Percentiles rank a stretch among this genome's conserved stretches.
phyloP scores from a whole-genome alignment of 2,329 filamentous ascomycete species.

The Cercospora janseana region DNA sequence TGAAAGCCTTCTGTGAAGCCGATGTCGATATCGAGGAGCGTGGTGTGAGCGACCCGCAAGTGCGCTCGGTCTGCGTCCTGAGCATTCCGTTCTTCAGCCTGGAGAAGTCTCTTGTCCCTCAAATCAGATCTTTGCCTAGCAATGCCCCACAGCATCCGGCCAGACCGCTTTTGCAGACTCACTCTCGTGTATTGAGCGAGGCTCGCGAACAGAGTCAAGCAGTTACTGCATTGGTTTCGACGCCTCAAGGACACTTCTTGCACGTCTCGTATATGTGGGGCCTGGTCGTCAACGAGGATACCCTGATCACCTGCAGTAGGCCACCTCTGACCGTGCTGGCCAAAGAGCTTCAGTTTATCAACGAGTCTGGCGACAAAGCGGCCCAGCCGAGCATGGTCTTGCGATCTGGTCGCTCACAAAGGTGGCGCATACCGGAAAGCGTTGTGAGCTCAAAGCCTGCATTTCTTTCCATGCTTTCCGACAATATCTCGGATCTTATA shows the following conservation, averaged over 20 bases:
- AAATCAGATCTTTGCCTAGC: slow-evolving; percentile 1
- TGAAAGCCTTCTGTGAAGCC: slow-evolving; percentile 18
- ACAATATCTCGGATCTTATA: slow-evolving; percentile 8
- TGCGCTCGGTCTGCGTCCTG: slow-evolving; percentile 14
- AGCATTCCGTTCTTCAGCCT: slow-evolving; percentile 18
- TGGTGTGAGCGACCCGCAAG: slow-evolving; percentile 4
- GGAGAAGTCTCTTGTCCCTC: slow-evolving; percentile 4
- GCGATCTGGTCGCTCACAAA: slow-evolving; percentile 8
- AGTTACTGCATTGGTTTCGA: slow-evolving; percentile 1
- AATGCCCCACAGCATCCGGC: slow-evolving; percentile 14
- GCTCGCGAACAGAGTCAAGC: slow-evolving; percentile 16
- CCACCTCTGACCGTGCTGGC: slow-evolving; percentile 4
- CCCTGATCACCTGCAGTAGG: slow-evolving; percentile 20
- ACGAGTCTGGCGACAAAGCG: background rate
- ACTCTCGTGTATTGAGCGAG: slow-evolving; percentile 13
- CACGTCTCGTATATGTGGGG: slow-evolving; percentile 21
- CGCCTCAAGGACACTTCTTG: slow-evolving; percentile 10
- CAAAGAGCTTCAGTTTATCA: background rate
- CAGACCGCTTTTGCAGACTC: slow-evolving; percentile 13
- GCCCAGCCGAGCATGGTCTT: background rate
- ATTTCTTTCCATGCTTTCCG: slow-evolving; percentile 11
- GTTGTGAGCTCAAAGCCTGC: background rate
- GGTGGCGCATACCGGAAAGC: slow-evolving; percentile 7
- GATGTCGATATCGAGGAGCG: slow-evolving; percentile 16
- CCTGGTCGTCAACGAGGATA: slow-evolving; percentile 18